These are phyloP conservation scores for Pachyrhizus erosus DNA, from an alignment of 306 rosid genomes.

Conservation along the genomic window DNA sequence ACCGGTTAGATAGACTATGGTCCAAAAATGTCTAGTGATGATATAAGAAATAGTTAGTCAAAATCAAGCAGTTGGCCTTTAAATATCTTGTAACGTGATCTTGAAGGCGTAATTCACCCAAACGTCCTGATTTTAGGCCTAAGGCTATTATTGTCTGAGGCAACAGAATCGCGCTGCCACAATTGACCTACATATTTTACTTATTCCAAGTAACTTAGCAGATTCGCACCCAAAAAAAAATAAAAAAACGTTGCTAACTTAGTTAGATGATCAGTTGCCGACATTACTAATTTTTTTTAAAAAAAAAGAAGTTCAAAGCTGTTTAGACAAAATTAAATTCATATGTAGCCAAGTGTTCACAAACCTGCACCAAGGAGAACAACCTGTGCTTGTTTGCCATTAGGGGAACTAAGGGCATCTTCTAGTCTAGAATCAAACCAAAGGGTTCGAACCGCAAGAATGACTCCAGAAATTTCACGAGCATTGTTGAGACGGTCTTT, in stretches of 20 bases:
- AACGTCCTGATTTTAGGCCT: background rate
- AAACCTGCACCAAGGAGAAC: conserved; percentile 97
- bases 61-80: background rate
- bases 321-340: conserved; percentile 29
- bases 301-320: background rate
- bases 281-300: too few relatives aligned
- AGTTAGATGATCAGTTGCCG: too few relatives aligned
- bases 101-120: background rate
- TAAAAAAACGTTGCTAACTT: too few relatives aligned
- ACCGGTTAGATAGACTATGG: conserved; percentile 17
- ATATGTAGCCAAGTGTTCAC: conserved; percentile 29
- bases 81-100: conserved; percentile 10
- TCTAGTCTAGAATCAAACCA: conserved; percentile 89
- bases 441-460: conserved; percentile 90
- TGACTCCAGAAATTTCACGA: conserved; percentile 86
- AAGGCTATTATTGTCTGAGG: background rate
- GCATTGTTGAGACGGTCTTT: conserved; percentile 83
- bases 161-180: background rate
- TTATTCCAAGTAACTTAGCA: background rate
- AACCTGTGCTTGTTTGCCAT: conserved; percentile 73
- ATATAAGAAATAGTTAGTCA: background rate
- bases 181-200: background rate
- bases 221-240: background rate
- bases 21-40: conserved; percentile 29
- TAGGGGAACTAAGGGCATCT: conserved; percentile 62